These are phyloP conservation scores for Fraxinus baroniana DNA, from an alignment of 305 asterid species.

Conservation along the genomic window DNA sequence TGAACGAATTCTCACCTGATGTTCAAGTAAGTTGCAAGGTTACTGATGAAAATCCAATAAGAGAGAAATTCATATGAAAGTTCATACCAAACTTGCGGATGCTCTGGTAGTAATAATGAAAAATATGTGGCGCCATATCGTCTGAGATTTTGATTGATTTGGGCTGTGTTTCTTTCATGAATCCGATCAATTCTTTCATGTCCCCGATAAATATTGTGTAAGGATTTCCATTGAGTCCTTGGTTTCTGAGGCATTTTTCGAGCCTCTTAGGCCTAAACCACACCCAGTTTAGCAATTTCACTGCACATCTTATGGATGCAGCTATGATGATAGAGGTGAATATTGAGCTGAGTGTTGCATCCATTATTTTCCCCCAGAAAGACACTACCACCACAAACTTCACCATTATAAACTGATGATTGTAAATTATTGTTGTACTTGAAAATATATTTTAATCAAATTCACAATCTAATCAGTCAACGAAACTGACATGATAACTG, in stretches of 20 bases:
- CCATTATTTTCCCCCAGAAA: slow-evolving; percentile 16
- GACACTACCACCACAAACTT: not conserved
- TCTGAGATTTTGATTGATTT: slow-evolving; percentile 24
- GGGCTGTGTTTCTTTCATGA: slow-evolving; percentile 10
- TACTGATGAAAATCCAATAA: not conserved
- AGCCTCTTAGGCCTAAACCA: slow-evolving; percentile 39
- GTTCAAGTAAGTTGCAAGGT: not conserved
- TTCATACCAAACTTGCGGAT: slow-evolving; percentile 19
- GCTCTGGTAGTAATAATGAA: slow-evolving; percentile 19
- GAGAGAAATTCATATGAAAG: not conserved
- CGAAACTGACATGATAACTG: not conserved
- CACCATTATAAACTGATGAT: not conserved
- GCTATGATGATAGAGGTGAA: slow-evolving; percentile 15
- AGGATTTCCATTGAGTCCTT: slow-evolving; percentile 36
- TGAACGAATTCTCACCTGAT: slow-evolving; percentile 38
- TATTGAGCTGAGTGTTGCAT: slow-evolving; percentile 7
- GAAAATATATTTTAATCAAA: not conserved
- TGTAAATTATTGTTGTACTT: not conserved
- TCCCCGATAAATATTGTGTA: slow-evolving; percentile 30
- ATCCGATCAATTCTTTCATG: slow-evolving; percentile 17
- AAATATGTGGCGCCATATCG: slow-evolving; percentile 17
- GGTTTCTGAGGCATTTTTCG: slow-evolving; percentile 31
- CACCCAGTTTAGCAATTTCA: slow-evolving; percentile 31
- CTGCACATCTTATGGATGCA: slow-evolving; percentile 7
- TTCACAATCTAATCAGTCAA: not conserved